Percentiles rank a stretch among this genome's conserved stretches.
Conservation (phyloP, 345 rosid species). For the Pistacia atlantica region DNA sequence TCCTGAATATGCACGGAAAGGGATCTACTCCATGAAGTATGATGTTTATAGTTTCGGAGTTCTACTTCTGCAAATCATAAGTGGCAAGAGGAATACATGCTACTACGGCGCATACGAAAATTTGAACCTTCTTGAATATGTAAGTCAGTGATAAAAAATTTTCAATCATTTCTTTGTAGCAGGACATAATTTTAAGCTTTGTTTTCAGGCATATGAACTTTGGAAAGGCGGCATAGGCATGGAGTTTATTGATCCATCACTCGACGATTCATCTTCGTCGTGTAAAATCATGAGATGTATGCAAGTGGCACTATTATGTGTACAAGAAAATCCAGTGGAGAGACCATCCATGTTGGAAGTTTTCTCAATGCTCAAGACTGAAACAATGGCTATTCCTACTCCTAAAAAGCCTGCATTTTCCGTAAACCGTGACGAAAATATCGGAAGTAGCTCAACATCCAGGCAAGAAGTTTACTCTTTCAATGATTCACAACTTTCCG, state of each 20-base stretch:
- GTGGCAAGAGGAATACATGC: slow-evolving; percentile 41
- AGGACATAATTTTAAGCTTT: background rate
- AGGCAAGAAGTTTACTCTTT: slow-evolving; percentile 24
- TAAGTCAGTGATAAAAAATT: slow-evolving; percentile 21
- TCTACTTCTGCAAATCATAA: slow-evolving; percentile 48
- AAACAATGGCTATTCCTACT: background rate
- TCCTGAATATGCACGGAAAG: slow-evolving; percentile 48
- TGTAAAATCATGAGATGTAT: slow-evolving; percentile 30
- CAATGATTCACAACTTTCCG: slow-evolving; percentile 29
- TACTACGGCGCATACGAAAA: slow-evolving; percentile 33
- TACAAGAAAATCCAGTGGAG: slow-evolving; percentile 30
- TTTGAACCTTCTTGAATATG: slow-evolving; percentile 40
- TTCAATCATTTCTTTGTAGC: background rate
- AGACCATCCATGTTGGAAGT: slow-evolving; percentile 40
- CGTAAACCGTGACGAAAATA: background rate
- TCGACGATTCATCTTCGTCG: slow-evolving; percentile 29
- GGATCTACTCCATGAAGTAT: slow-evolving; percentile 48
- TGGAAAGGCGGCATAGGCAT: slow-evolving; percentile 26
- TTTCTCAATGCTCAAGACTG: slow-evolving; percentile 26
- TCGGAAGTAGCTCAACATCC: background rate
- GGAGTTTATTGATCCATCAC: slow-evolving; percentile 31
- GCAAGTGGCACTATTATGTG: slow-evolving; percentile 40
- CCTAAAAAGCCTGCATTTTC: slow-evolving; percentile 43
- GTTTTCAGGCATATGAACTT: slow-evolving; percentile 30
- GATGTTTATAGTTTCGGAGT: slow-evolving; percentile 61